Evolutionary conservation across 2,329 filamentous ascomycete species (phyloP), one percentile per base, ranked within the genome.

Genomic region (Ophiostoma himal-ulmi): DNA sequence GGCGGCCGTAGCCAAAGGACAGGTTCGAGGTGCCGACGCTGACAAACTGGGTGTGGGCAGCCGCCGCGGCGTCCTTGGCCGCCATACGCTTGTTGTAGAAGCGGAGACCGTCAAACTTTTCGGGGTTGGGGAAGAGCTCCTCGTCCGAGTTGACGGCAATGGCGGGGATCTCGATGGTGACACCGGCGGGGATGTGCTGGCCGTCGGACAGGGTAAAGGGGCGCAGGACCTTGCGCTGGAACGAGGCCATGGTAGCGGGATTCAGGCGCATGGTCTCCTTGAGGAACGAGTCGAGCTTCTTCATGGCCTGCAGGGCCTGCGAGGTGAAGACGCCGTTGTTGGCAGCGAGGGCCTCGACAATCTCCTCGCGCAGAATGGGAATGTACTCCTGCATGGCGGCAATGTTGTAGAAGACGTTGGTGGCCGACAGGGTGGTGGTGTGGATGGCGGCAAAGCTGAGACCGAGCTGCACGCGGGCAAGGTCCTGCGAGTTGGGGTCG

Each of bases 121-220:
- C 75, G 0, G 81, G 77, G 65, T 80, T 72, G 0, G 77, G 74
- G 72, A 79, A 80, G 67, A 78, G 73, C 1, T 77, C 77, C 10
- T 78, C 74, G 73, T 84, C 82, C 3, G 74, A 74, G 67, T 76
- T 77, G 71, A 81, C 74, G 37, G 78, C 79, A 22, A 78, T 76
- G 14, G 78, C 72, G 0, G 82, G 79, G 0, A 82, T 76, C 71
- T 84, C 79, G 41, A 84, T 78, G n/a, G 78, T 77, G 6, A 80
- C 79, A 37, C 82, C 82, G 1, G 79, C 77, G 0, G 82, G 82
- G 11, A 84, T 78, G 48, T 81, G 79, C 67, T 86, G 83, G 20
- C 85, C 86, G 75, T 85, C 84, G 64, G 84, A 85, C 1, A 87
- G 82, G 1, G 81, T 81, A 74, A 87, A 80, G 4, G 82, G 79